Percentiles rank a stretch among this genome's conserved stretches.
These are phyloP conservation scores for Typha latifolia DNA, from an alignment of 176 grass and related monocot genomes.

Conservation along the genomic window DNA sequence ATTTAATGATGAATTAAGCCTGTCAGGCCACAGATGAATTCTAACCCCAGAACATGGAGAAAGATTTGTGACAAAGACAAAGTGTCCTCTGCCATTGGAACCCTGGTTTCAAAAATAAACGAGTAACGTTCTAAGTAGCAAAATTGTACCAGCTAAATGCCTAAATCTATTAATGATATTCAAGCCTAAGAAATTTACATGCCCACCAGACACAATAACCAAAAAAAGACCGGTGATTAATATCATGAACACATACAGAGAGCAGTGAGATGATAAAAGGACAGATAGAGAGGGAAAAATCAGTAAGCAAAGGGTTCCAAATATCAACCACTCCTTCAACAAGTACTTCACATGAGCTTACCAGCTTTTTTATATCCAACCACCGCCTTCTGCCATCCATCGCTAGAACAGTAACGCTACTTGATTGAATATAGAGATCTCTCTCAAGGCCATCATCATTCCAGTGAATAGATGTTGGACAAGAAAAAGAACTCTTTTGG, in stretches of 20 bases:
- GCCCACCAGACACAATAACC: no score
- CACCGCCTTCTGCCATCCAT: conserved; percentile 97
- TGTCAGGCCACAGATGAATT: conserved; percentile 92
- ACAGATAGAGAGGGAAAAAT: no score
- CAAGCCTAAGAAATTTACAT: no score
- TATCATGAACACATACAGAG: no score
- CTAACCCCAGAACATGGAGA: conserved; percentile 91
- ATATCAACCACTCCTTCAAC: no score
- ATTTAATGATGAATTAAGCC: conserved; percentile 30
- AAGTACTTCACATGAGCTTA: conserved; percentile 16
- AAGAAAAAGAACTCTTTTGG: conserved; percentile 48
- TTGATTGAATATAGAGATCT: conserved; percentile 85
- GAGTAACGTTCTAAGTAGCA: neutral
- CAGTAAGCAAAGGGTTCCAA: no score
- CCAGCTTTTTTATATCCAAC: conserved; percentile 89
- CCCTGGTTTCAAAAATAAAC: conserved; percentile 33
- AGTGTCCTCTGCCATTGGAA: conserved; percentile 59
- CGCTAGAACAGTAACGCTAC: conserved; percentile 70
- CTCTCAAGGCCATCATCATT: conserved; percentile 77
- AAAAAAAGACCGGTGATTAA: no score
- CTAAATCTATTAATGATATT: neutral
- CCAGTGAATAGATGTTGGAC: conserved; percentile 64
- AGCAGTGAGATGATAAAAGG: no score
- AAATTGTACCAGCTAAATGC: conserved; percentile 14
- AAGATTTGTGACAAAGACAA: conserved; percentile 96